Evolutionary conservation across 495 filamentous ascomycete genomes (phyloP).

Genomic region (Thermothielavioides terrestris): DNA sequence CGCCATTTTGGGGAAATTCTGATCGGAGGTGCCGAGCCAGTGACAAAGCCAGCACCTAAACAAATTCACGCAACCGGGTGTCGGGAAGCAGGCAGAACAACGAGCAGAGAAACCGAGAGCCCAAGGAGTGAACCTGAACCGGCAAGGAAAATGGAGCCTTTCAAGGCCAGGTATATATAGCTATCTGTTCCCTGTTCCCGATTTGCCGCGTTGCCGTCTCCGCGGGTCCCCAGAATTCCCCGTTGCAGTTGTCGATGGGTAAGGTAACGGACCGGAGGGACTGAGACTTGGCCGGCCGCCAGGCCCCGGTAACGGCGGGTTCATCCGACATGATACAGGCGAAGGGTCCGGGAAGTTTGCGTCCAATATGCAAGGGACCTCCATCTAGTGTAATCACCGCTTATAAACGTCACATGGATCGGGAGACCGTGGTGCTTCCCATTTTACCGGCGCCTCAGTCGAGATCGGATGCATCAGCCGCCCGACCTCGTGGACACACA

Average conservation of each 20-base stretch:
- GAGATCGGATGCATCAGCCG: too few species aligned
- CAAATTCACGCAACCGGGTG: not conserved
- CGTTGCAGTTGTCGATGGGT: not conserved
- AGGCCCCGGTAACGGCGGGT: conserved; percentile 9
- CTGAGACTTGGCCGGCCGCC: not conserved
- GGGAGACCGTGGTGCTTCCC: too few species aligned
- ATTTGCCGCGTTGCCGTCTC: conserved; percentile 11
- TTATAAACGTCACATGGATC: too few species aligned
- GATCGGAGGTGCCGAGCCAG: not conserved
- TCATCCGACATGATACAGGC: too few species aligned
- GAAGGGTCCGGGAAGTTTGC: too few species aligned
- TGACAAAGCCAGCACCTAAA: not conserved
- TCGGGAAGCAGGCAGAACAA: not conserved
- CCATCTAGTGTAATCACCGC: too few species aligned
- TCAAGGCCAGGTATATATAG: conserved; percentile 3
- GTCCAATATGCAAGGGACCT: too few species aligned
- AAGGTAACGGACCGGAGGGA: not conserved
- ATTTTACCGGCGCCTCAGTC: too few species aligned
- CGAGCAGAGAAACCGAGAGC: not conserved
- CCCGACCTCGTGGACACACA: too few species aligned
- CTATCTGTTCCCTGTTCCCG: too few species aligned
- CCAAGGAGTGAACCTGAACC: not conserved
- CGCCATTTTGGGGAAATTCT: conserved; percentile 35
- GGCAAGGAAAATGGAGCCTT: not conserved
- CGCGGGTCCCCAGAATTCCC: conserved; percentile 3